These are phyloP conservation scores for Blumeria hordei DNA, from an alignment of 2,329 filamentous ascomycete species.

Conservation along the genomic window DNA sequence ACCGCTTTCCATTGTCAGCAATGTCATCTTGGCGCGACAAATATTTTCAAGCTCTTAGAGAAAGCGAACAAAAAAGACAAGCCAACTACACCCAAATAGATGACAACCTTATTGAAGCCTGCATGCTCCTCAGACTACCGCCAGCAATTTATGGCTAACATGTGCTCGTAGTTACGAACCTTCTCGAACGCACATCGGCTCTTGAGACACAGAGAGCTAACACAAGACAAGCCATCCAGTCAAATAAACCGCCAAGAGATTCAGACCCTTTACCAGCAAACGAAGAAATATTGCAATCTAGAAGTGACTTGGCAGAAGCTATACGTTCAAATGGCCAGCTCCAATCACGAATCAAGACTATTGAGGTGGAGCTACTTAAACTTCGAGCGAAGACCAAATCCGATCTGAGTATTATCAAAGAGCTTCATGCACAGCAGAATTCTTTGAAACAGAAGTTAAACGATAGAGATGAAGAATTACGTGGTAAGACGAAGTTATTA, in stretches of 20 bases:
- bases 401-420: conserved; percentile 35
- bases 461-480: conserved; percentile 68
- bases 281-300: conserved; percentile 23
- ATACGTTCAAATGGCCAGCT: conserved; percentile 49
- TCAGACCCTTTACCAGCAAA: conserved; percentile 7
- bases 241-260: conserved; percentile 9
- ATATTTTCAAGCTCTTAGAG: conserved; percentile 51
- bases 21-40: conserved; percentile 44
- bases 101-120: conserved; percentile 50
- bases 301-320: conserved; percentile 50
- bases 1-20: not conserved
- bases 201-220: conserved; percentile 32
- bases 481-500: conserved; percentile 57
- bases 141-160: conserved; percentile 3
- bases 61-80: conserved; percentile 44
- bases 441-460: conserved; percentile 40
- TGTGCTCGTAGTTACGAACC: conserved; percentile 29
- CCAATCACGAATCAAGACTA: conserved; percentile 34
- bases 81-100: conserved; percentile 32
- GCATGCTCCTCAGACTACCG: conserved; percentile 20
- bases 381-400: conserved; percentile 33
- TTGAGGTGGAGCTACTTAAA: conserved; percentile 37
- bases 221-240: conserved; percentile 7
- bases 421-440: conserved; percentile 36
- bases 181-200: conserved; percentile 40